Evolutionary conservation across 192 early-diverging fungal genomes (phyloP).

Genomic region (Rhizophagus sp.): DNA sequence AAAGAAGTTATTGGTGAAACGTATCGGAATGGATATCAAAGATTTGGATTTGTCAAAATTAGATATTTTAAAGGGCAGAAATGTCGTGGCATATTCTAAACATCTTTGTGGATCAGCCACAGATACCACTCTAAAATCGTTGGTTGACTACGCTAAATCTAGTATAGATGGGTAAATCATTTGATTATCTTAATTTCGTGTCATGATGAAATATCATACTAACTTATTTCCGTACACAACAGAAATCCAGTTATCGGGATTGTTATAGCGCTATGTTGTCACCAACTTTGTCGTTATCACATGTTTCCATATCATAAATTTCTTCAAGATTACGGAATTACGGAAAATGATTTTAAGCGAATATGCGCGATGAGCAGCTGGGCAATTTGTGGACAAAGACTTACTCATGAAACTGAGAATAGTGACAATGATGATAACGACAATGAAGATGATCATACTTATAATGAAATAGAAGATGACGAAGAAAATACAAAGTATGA

Average conservation of each 20-base stretch:
- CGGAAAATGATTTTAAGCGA: conserved; percentile 59
- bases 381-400: conserved; percentile 62
- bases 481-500: conserved; percentile 35
- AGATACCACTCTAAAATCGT: conserved; percentile 78
- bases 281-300: conserved; percentile 74
- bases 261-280: conserved; percentile 89
- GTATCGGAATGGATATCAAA: conserved; percentile 80
- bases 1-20: conserved; percentile 51
- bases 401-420: conserved; percentile 33
- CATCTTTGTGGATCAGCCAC: conserved; percentile 92
- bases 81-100: conserved; percentile 79
- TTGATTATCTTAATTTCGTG: not conserved
- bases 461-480: conserved; percentile 45
- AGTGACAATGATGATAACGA: conserved; percentile 32
- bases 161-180: conserved; percentile 29
- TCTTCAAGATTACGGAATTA: conserved; percentile 54
- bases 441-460: conserved; percentile 40
- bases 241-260: conserved; percentile 62
- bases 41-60: conserved; percentile 74
- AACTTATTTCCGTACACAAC: not conserved
- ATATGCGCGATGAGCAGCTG: conserved; percentile 77
- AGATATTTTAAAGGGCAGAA: conserved; percentile 36
- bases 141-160: conserved; percentile 51
- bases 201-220: not conserved
- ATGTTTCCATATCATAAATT: conserved; percentile 71